Base-by-base conservation (phyloP, 1,284 basidiomycete species). In the Trichosporon ovoides region DNA sequence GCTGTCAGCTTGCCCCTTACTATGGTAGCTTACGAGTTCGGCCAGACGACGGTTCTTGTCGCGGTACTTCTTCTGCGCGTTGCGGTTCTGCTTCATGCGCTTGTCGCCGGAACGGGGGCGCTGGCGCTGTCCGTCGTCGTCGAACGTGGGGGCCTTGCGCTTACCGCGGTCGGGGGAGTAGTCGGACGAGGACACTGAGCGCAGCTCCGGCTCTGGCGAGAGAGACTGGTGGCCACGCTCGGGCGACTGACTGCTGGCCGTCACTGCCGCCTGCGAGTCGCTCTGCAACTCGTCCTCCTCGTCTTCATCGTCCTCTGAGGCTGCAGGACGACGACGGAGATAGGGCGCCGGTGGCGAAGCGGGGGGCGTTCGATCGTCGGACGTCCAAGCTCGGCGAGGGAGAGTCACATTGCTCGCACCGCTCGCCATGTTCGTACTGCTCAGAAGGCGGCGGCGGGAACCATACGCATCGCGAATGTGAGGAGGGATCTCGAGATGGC, bases 51-150 rank as follows among this genome's bases (percentile, higher is more conserved):
- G 49, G 55, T 55, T 58, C 52, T 63, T 63, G 38, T 52, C 52
- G 11, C 62, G 52, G 52, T 63, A 63, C 52, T 59, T 60, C 35
- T 43, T 52, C 55, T 63, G 62, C 7, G 62, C 62, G 9, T 16
- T 24, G 35, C 61, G 58, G 53, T 63, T 60, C 43, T 63, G 62
- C 16, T 7, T 33, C 56, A 58, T 55, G 22, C 61, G 58, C 16
- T 35, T 46, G 18, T 58, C 58, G n/a, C 58, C 57, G 4, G 53
- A 11, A 20, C 55, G 55, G 4, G 28, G 24, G 0, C 16, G 49
- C 24, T 48, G 43, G 43, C 43, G 43, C 43, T 48, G 43, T 24
- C 16, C 7, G 7, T n/a, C n/a, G n/a, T 48, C 43, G 9, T 48
- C 43, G 43, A 11, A 37, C 3, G 37, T 1, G 13, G 16, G 24